Percentiles rank a stretch among this genome's conserved stretches.
Evolutionary conservation across 2,329 filamentous ascomycete genomes (phyloP).

Genomic region (Fusarium verrucosum): DNA sequence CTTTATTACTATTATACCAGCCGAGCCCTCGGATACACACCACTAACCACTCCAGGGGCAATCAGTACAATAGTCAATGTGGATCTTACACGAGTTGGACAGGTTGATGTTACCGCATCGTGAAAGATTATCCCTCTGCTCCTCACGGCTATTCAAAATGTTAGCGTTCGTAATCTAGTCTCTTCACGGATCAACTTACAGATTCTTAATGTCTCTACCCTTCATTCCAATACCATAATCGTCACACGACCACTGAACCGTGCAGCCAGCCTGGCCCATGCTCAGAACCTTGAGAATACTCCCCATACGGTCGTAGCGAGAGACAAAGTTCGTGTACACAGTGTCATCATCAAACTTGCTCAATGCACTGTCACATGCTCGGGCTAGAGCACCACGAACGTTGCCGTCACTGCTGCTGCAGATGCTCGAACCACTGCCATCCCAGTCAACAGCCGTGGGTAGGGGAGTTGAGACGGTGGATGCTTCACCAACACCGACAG

Average conservation of each 20-base stretch:
- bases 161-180: neutral
- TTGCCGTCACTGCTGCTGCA: constrained; percentile 6
- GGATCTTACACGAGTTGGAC: constrained; percentile 19
- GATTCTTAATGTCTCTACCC: constrained; percentile 7
- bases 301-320: constrained; percentile 2
- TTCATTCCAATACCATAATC: constrained; percentile 22
- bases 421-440: neutral
- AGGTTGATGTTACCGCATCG: constrained; percentile 12
- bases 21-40: accelerated
- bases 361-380: neutral
- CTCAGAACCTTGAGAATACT: constrained; percentile 6
- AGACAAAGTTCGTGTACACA: neutral
- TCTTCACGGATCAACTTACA: neutral
- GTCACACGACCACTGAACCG: constrained; percentile 11
- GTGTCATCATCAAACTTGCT: constrained; percentile 10
- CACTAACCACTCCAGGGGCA: neutral
- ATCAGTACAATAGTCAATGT: neutral
- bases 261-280: constrained; percentile 6
- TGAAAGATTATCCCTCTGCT: neutral
- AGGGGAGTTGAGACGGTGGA: constrained; percentile 5
- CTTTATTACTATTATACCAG: neutral
- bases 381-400: neutral
- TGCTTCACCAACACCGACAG: constrained; percentile 1
- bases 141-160: neutral
- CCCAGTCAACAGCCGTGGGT: neutral